Percentiles rank a stretch among this genome's conserved stretches.
phyloP scores from a whole-genome alignment of 2,329 filamentous ascomycete species.

The Cercospora janseana region DNA sequence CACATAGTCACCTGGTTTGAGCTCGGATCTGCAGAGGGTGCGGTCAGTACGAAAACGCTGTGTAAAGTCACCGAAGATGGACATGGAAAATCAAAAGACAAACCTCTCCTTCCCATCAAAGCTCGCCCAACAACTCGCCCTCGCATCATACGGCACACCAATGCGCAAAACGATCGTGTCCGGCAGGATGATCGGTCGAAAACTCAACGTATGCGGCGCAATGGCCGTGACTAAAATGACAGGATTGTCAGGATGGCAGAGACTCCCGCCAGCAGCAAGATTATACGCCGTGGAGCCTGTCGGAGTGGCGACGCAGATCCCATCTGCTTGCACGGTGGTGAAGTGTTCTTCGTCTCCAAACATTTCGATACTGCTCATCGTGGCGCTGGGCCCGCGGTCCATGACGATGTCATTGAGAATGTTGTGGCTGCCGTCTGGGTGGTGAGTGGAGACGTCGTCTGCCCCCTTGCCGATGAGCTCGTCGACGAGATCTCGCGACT shows the following conservation, averaged over 20 bases:
- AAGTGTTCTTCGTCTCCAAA: conserved; percentile 96
- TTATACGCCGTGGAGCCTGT: conserved; percentile 96
- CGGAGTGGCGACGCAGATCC: conserved; percentile 88
- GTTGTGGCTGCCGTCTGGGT: conserved; percentile 78
- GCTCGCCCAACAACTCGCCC: conserved; percentile 91
- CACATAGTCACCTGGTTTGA: conserved; percentile 76
- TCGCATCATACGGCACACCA: conserved; percentile 90
- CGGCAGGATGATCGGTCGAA: conserved; percentile 92
- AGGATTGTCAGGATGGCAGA: conserved; percentile 94
- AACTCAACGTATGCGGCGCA: conserved; percentile 90
- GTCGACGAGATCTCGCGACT: conserved; percentile 71
- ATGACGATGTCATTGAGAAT: conserved; percentile 97
- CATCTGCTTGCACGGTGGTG: conserved; percentile 88
- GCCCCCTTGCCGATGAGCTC: conserved; percentile 84
- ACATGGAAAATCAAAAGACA: conserved; percentile 18
- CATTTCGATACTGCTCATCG: conserved; percentile 87
- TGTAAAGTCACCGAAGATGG: background rate
- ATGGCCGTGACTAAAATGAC: conserved; percentile 94
- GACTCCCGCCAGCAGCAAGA: conserved; percentile 87
- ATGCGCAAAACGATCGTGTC: conserved; percentile 92
- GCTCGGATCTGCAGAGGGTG: conserved; percentile 50
- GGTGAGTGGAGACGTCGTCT: conserved; percentile 80
- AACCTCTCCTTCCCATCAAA: conserved; percentile 88
- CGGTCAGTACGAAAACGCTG: background rate
- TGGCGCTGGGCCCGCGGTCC: conserved; percentile 88